A percentile compares a stretch with the other conserved stretches of the same genome.
Evolutionary conservation across 805 yeast species (phyloP).

Genomic region (Yamadazyma akitaensis): DNA sequence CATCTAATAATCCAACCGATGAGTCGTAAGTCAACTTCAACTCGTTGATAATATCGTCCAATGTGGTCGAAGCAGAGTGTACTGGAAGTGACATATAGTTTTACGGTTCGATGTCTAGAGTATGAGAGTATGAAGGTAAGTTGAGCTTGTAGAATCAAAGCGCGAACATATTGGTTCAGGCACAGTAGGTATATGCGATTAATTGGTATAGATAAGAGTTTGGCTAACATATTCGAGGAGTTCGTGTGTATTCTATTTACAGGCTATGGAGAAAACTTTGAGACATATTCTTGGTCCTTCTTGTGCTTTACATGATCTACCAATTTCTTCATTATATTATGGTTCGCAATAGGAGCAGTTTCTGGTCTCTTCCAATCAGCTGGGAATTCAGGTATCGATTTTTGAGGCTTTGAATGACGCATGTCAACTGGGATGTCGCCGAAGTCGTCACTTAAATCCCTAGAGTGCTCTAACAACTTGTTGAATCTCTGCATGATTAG

Average conservation of each 20-base stretch:
- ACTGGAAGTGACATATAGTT: constrained; percentile 8
- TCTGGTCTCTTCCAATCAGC: constrained; percentile 68
- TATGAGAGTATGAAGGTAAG: not conserved
- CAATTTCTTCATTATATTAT: constrained; percentile 30
- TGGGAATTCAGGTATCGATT: constrained; percentile 56
- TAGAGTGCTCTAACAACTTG: constrained; percentile 61
- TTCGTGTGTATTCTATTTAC: constrained; percentile 2
- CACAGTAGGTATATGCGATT: too few relatives aligned
- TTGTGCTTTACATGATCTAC: constrained; percentile 30
- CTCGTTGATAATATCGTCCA: constrained; percentile 52
- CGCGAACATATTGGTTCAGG: not conserved
- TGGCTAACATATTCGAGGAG: not conserved
- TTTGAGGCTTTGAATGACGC: constrained; percentile 55
- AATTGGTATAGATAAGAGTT: too few relatives aligned
- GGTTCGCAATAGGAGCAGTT: constrained; percentile 56
- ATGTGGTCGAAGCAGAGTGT: constrained; percentile 37
- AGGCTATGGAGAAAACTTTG: constrained; percentile 11
- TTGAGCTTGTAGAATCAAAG: not conserved
- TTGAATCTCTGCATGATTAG: constrained; percentile 63
- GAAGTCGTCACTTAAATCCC: constrained; percentile 60
- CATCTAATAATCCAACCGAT: constrained; percentile 58
- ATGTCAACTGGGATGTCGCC: constrained; percentile 79
- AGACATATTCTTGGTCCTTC: constrained; percentile 32
- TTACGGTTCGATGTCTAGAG: not conserved
- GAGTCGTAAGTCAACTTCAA: constrained; percentile 55